phyloP scores from a whole-genome alignment of 2,329 filamentous ascomycete genomes.

The Cladophialophora carrionii region DNA sequence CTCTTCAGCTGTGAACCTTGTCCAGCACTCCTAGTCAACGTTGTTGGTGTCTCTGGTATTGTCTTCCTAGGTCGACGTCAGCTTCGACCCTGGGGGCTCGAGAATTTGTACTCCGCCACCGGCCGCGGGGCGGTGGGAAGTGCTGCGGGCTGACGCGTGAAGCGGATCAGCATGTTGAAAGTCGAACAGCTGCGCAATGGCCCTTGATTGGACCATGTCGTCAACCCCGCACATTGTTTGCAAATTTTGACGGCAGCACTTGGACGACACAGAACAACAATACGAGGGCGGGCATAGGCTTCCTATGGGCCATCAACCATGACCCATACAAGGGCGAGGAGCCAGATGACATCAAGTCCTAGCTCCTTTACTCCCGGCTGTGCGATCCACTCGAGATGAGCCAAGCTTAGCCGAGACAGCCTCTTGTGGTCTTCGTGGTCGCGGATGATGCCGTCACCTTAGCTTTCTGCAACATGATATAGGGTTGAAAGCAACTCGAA shows the following conservation, averaged over 20 bases:
- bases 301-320: not conserved
- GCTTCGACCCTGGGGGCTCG: not conserved
- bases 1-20: not conserved
- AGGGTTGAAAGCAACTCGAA: conserved; percentile 43
- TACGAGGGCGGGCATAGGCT: not conserved
- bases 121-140: not conserved
- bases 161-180: not conserved
- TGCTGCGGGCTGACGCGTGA: not conserved
- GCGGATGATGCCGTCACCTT: conserved; percentile 2
- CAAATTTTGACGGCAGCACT: not conserved
- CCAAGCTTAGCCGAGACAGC: not conserved
- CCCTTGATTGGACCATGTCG: not conserved
- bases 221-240: not conserved
- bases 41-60: not conserved
- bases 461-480: conserved; percentile 25
- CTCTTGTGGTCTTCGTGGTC: not conserved
- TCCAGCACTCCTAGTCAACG: not conserved
- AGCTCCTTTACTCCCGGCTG: not conserved
- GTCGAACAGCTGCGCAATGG: not conserved
- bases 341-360: not conserved
- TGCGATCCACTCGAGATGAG: not conserved
- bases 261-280: not conserved
- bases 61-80: not conserved
- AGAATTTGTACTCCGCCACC: not conserved
- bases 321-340: not conserved